Conservation (phyloP, 495 filamentous ascomycete genomes). For the Xylaria curta region DNA sequence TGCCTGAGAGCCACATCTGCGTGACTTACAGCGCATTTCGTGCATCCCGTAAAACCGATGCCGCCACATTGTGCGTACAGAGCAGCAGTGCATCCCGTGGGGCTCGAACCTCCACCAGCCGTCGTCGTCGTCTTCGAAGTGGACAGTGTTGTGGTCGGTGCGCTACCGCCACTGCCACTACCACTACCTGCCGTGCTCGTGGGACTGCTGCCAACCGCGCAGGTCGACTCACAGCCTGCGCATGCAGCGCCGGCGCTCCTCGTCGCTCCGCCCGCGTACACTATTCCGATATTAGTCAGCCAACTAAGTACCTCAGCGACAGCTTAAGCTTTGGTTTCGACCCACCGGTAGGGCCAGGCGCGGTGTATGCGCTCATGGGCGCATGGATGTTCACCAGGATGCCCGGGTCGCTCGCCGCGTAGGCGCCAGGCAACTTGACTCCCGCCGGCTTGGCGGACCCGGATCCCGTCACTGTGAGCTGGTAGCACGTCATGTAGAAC, state of each 20-base stretch:
- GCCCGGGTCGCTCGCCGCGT: slow-evolving; percentile 54
- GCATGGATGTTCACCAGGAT: slow-evolving; percentile 58
- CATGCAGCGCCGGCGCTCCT: slow-evolving; percentile 46
- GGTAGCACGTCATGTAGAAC: slow-evolving; percentile 60
- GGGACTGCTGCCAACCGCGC: slow-evolving; percentile 42
- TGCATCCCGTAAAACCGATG: slow-evolving; percentile 51
- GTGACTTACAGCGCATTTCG: slow-evolving; percentile 46
- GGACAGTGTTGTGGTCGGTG: slow-evolving; percentile 17
- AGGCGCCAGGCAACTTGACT: slow-evolving; percentile 56
- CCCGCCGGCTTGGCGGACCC: slow-evolving; percentile 46
- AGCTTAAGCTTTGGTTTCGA: neutral
- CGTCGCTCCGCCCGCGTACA: slow-evolving; percentile 48
- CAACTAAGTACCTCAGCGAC: neutral
- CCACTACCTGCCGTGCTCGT: slow-evolving; percentile 29
- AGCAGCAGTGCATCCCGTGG: slow-evolving; percentile 40
- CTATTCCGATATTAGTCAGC: slow-evolving; percentile 26
- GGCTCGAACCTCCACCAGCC: slow-evolving; percentile 31
- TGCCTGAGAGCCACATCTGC: neutral
- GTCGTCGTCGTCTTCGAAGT: slow-evolving; percentile 34
- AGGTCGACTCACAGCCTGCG: slow-evolving; percentile 48
- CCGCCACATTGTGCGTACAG: slow-evolving; percentile 57
- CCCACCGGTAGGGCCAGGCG: slow-evolving; percentile 44
- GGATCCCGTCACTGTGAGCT: slow-evolving; percentile 45
- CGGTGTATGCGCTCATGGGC: slow-evolving; percentile 42
- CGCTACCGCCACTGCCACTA: slow-evolving; percentile 19